Base-by-base conservation (phyloP, 805 yeast species). In the Yarrowia porcina region DNA sequence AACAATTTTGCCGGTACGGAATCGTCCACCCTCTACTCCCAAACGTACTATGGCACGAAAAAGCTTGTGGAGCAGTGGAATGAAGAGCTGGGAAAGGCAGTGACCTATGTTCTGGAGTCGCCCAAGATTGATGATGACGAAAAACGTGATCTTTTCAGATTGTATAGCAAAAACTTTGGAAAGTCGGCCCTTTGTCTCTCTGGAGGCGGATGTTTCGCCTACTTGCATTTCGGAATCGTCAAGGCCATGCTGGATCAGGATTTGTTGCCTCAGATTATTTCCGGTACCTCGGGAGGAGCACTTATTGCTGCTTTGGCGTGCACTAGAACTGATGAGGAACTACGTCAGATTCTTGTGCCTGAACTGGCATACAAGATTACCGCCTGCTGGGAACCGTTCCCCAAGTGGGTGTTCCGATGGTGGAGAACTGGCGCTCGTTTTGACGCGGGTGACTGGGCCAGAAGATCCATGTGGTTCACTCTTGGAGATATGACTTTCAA, bases 251-350 rank as follows among this genome's bases (percentile, higher is more conserved):
- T 88, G 5, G 91, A 89, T 64, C 81, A 82, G 64, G 87, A 85
- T 70, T 73, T 82, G 56, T 74, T 88, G 57, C 96, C 96, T 1
- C 77, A 78, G 4, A 86, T 88, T 36, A 77, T 89, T 9, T 82
- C 89, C 35, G 96, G 96, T 1, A 88, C 94, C 0, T 84, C 90
- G 0, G 93, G 94, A 1, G 96, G 96, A 15, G 93, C 91, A 1
- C 74, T 87, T 12, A 83, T 88, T 13, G 92, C 94, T 0, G 89
- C 91, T 0, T 72, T 88, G 39, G 83, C 87, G 0, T 81, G 90
- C 59, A 83, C 90, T 0, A 75, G 92, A 62, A 85, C 90, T 0
- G 81, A 87, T 68, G 85, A 83, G 18, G 96, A 89, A 70, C 77
- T 88, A 42, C 71, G 74, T 30, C 73, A 79, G 60, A 69, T 87